These are phyloP conservation scores for Mrakia gelida DNA, from an alignment of 768 basidiomycete species.

Conservation along the genomic window DNA sequence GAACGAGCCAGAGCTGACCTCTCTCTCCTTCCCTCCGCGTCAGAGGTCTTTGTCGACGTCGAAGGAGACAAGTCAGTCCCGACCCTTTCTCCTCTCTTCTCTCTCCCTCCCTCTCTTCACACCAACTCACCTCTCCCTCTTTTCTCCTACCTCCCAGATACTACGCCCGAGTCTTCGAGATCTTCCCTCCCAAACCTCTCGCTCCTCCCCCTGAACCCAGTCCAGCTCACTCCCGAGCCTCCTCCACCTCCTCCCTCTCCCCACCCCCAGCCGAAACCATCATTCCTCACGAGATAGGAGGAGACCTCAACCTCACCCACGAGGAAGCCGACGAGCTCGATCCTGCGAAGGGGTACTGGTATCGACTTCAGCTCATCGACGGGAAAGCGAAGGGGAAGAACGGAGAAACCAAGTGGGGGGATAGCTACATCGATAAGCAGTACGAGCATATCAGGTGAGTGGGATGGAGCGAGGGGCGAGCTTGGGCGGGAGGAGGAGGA, in stretches of 20 bases:
- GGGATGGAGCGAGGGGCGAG: background rate
- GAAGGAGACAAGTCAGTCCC: constrained; percentile 68
- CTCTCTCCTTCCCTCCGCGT: constrained; percentile 26
- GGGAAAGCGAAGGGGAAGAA: constrained; percentile 5
- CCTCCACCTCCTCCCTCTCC: constrained; percentile 33
- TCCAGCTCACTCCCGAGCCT: constrained; percentile 19
- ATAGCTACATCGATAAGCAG: constrained; percentile 64
- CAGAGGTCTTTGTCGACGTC: constrained; percentile 82
- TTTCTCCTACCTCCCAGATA: too few relatives aligned
- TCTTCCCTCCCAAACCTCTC: constrained; percentile 53
- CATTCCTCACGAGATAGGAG: constrained; percentile 62
- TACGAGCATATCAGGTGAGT: constrained; percentile 73
- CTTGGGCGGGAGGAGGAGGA: too few relatives aligned
- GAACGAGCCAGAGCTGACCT: background rate
- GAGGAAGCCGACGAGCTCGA: constrained; percentile 69
- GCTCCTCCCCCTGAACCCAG: constrained; percentile 24
- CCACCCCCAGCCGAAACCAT: constrained; percentile 8
- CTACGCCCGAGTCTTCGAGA: constrained; percentile 71
- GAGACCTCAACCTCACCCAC: constrained; percentile 68
- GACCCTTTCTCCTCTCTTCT: constrained; percentile 40
- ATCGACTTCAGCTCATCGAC: constrained; percentile 73
- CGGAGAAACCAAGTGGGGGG: constrained; percentile 23
- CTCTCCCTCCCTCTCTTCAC: background rate
- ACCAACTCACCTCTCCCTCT: background rate
- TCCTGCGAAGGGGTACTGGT: constrained; percentile 75